Base-by-base conservation (phyloP, 306 rosid genomes). In the Hippophae tibetana region DNA sequence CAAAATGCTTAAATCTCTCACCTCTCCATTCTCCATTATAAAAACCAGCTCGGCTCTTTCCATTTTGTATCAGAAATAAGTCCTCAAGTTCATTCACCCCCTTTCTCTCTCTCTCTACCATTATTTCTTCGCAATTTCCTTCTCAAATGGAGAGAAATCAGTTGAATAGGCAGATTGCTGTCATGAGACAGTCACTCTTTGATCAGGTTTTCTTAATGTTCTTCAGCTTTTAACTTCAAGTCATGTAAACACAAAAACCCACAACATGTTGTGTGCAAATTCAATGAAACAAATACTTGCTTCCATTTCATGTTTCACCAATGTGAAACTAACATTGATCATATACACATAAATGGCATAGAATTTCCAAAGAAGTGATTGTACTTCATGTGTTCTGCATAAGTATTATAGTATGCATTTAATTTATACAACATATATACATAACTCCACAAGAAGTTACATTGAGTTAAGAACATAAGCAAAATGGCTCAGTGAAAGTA, bases 181-280 rank as follows among this genome's bases (percentile, higher is more conserved):
- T 71, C 41, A 74, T 78, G 81, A 88, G 86, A 71, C 94, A 88
- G 31, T 80, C 90, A 68, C 76, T 88, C 69, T 88, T 88, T 66
- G 89, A 85, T 57, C 94, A 85, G 96, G 96, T 87, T 55, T 42
- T 45, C 69, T 62, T 25, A 6, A 41, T 42, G 26, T 40, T 69
- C 3, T 40, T 42, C 2, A 12, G 23, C 53, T 49, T 48, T 49
- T 12, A 9, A 18, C 14, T 49, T 13, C n/a, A 49, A 12, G 7
- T n/a, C 18, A 49, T 13, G 11, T 13, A 13, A 46, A 10, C 50
- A 46, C 13, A 5, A 46, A 46, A 52, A 52, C 18, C 25, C 51
- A 57, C 59, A 25, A 25, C 14, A 23, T 71, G 63, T 42, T 9
- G 3, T 53, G n/a, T 53, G 25, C 57, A 18, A 8, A 8, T 18